Evolutionary conservation across 805 yeast genomes (phyloP).

Genomic region (Wickerhamomyces xylosicus): DNA sequence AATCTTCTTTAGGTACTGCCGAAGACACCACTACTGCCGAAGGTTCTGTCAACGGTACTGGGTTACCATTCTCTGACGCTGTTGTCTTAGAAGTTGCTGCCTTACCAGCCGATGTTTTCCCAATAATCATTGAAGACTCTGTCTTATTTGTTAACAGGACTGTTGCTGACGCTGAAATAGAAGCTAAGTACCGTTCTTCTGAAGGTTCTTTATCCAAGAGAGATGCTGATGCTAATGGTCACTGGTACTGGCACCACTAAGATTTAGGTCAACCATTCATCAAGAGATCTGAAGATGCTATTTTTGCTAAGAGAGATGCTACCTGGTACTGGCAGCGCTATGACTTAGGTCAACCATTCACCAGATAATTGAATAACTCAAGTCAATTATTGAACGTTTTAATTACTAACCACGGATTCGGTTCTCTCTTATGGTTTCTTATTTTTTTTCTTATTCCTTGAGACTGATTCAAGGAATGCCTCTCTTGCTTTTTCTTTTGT

Average conservation of each 20-base stretch:
- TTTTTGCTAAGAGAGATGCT: too few species aligned
- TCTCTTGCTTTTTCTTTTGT: too few species aligned
- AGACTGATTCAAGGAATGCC: too few species aligned
- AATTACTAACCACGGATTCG: too few species aligned
- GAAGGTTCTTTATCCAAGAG: slow-evolving; percentile 9
- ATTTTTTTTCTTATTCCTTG: too few species aligned
- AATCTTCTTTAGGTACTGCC: neutral
- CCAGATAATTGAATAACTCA: neutral
- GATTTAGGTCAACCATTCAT: slow-evolving; percentile 12
- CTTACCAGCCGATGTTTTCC: slow-evolving; percentile 14
- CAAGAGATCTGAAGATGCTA: slow-evolving; percentile 13
- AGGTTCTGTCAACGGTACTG: slow-evolving; percentile 11
- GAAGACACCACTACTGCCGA: neutral
- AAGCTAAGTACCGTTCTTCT: slow-evolving; percentile 3
- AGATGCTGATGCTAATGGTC: slow-evolving; percentile 11
- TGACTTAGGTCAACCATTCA: slow-evolving; percentile 12
- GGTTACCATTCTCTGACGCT: slow-evolving; percentile 18
- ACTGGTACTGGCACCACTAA: slow-evolving; percentile 13
- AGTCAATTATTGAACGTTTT: too few species aligned
- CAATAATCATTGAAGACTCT: slow-evolving; percentile 15
- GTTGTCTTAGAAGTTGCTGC: slow-evolving; percentile 18
- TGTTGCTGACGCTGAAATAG: slow-evolving; percentile 10
- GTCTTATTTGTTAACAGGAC: slow-evolving; percentile 19
- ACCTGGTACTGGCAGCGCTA: slow-evolving; percentile 14
- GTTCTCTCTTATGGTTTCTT: too few species aligned